These are phyloP conservation scores for Vigna trinervia DNA, from an alignment of 306 rosid genomes.

Conservation along the genomic window DNA sequence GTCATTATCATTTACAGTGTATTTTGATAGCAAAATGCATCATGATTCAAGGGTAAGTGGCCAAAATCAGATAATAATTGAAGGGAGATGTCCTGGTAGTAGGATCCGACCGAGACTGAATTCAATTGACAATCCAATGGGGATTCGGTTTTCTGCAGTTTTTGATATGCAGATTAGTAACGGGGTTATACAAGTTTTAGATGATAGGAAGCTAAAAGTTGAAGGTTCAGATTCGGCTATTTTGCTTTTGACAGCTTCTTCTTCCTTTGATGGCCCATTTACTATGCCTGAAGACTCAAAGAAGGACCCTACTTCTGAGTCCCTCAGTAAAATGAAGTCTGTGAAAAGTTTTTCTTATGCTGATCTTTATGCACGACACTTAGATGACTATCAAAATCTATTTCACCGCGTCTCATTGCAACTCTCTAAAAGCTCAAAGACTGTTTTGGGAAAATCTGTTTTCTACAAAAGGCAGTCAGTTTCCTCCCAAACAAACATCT, in stretches of 20 bases:
- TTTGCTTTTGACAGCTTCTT: conserved; percentile 74
- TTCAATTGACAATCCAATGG: conserved; percentile 62
- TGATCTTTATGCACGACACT: conserved; percentile 71
- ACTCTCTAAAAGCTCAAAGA: conserved; percentile 73
- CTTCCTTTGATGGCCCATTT: conserved; percentile 87
- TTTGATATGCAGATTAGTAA: conserved; percentile 80
- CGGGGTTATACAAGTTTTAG: conserved; percentile 70
- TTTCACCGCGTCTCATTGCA: conserved; percentile 88
- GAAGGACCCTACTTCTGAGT: conserved; percentile 78
- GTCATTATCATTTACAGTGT: conserved; percentile 74
- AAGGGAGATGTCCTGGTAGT: conserved; percentile 77
- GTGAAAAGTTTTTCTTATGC: conserved; percentile 60
- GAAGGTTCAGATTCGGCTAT: conserved; percentile 84
- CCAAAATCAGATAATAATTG: conserved; percentile 65
- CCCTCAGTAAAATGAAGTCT: conserved; percentile 57
- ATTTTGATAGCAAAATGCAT: conserved; percentile 76
- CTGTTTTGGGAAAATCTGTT: conserved; percentile 30
- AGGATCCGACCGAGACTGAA: conserved; percentile 57
- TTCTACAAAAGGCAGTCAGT: conserved; percentile 38
- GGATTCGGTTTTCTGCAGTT: conserved; percentile 79
- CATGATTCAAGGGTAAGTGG: conserved; percentile 58
- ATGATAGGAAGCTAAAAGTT: conserved; percentile 67
- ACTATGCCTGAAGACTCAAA: conserved; percentile 73
- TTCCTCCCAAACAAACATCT: conserved; percentile 41
- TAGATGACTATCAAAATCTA: conserved; percentile 83